Evolutionary conservation across 2,329 filamentous ascomycete genomes (phyloP).

Genomic region (Aaosphaeria pasadenensis): DNA sequence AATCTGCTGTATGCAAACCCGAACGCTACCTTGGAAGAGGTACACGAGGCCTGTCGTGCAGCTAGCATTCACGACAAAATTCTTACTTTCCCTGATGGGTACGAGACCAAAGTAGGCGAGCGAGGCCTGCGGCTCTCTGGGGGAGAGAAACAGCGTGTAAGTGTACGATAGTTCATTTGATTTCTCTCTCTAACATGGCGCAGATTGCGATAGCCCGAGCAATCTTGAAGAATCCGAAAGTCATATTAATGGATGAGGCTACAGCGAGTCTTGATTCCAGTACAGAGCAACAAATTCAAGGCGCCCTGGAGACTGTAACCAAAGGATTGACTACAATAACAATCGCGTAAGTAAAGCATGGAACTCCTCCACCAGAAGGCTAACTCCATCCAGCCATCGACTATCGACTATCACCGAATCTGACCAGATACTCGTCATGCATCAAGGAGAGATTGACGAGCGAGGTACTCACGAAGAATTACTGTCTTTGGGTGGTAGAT

Average conservation of each 20-base stretch:
- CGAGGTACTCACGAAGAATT: constrained; percentile 53
- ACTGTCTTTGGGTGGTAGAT: constrained; percentile 44
- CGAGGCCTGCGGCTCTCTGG: constrained; percentile 82
- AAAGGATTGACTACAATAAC: constrained; percentile 88
- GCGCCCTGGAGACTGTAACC: constrained; percentile 76
- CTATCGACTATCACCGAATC: constrained; percentile 55
- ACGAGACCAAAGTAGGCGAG: constrained; percentile 87
- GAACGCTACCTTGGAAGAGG: constrained; percentile 73
- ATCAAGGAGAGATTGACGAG: constrained; percentile 52
- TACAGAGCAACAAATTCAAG: constrained; percentile 90
- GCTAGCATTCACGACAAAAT: constrained; percentile 94
- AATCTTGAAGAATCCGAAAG: constrained; percentile 85
- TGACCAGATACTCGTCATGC: constrained; percentile 55
- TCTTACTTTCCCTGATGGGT: constrained; percentile 80
- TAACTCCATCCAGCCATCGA: constrained; percentile 43
- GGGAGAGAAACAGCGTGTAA: constrained; percentile 81
- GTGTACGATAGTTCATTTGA: not conserved
- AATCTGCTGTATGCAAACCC: constrained; percentile 89
- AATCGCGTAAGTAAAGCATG: constrained; percentile 58
- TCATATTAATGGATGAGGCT: constrained; percentile 91
- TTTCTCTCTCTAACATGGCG: too few species aligned
- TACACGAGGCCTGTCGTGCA: constrained; percentile 76
- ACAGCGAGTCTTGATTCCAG: constrained; percentile 89
- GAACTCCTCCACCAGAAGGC: too few species aligned
- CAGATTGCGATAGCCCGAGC: constrained; percentile 82